Evolutionary conservation across 768 basidiomycete genomes (phyloP).

Genomic region (Lyophyllum shimeji): DNA sequence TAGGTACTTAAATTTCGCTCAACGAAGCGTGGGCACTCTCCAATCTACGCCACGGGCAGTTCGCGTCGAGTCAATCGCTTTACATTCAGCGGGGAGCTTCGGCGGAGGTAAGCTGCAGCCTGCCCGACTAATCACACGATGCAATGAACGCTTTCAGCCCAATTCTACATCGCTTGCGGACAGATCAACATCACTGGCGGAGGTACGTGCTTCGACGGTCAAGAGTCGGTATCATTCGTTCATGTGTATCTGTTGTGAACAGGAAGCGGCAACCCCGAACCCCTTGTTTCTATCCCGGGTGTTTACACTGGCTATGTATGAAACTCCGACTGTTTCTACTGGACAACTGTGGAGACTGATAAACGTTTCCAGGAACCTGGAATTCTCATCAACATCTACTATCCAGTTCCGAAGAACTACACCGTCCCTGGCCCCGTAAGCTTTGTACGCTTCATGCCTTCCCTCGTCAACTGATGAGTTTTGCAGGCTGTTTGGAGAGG

Average conservation of each 20-base stretch:
- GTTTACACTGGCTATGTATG: slow-evolving; percentile 26
- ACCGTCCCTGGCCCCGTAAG: slow-evolving; percentile 26
- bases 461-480: background rate
- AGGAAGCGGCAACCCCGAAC: slow-evolving; percentile 24
- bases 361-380: slow-evolving; percentile 17
- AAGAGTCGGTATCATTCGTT: background rate
- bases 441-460: background rate
- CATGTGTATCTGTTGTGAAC: background rate
- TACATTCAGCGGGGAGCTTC: slow-evolving; percentile 34
- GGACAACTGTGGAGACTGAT: background rate
- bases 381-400: slow-evolving; percentile 25
- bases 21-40: background rate
- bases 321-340: background rate
- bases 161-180: slow-evolving; percentile 35
- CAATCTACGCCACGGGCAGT: slow-evolving; percentile 14
- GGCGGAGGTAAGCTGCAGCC: slow-evolving; percentile 28
- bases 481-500: slow-evolving; percentile 24
- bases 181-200: slow-evolving; percentile 42
- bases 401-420: slow-evolving; percentile 23
- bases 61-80: slow-evolving; percentile 38
- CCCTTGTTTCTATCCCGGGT: slow-evolving; percentile 27
- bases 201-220: slow-evolving; percentile 22
- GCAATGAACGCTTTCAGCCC: slow-evolving; percentile 16
- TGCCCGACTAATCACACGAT: slow-evolving; percentile 12
- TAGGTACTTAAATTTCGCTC: slow-evolving; percentile 10